A percentile compares a stretch with the other conserved stretches of the same genome.
phyloP scores from a whole-genome alignment of 2,329 filamentous ascomycete genomes.

The Ophiostoma montium region DNA sequence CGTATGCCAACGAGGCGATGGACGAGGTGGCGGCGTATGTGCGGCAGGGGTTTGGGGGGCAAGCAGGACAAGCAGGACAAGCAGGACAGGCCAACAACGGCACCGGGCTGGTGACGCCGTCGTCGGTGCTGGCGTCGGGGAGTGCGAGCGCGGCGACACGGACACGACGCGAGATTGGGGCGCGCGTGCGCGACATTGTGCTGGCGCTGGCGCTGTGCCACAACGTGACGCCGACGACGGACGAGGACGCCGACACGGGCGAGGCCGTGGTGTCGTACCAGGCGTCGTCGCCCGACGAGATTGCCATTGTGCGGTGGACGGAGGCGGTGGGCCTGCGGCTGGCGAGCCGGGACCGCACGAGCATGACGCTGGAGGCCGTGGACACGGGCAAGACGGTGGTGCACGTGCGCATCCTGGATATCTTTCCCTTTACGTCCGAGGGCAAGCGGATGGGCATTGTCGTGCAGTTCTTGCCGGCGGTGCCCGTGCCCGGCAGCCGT shows the following conservation, averaged over 20 bases:
- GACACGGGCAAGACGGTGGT: conserved; percentile 63
- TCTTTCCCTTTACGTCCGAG: conserved; percentile 96
- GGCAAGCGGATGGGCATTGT: conserved; percentile 98
- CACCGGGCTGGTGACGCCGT: conserved; percentile 62
- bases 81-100: neutral
- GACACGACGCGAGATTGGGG: conserved; percentile 83
- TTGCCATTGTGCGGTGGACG: conserved; percentile 93
- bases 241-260: conserved; percentile 56
- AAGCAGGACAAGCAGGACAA: conserved; percentile 19
- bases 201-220: conserved; percentile 87
- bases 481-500: conserved; percentile 23
- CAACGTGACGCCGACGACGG: conserved; percentile 85
- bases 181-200: conserved; percentile 83
- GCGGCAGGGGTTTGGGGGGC: conserved; percentile 68
- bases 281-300: conserved; percentile 93
- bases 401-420: conserved; percentile 74
- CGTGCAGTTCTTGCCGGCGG: conserved; percentile 52
- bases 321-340: conserved; percentile 81
- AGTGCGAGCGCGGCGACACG: conserved; percentile 48
- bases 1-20: conserved; percentile 97
- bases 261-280: conserved; percentile 73
- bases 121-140: conserved; percentile 29
- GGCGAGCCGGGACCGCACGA: conserved; percentile 71
- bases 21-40: conserved; percentile 86
- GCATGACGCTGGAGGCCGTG: conserved; percentile 68